Base-by-base conservation (phyloP, 768 basidiomycete genomes). In the Dioszegia aurantiaca region DNA sequence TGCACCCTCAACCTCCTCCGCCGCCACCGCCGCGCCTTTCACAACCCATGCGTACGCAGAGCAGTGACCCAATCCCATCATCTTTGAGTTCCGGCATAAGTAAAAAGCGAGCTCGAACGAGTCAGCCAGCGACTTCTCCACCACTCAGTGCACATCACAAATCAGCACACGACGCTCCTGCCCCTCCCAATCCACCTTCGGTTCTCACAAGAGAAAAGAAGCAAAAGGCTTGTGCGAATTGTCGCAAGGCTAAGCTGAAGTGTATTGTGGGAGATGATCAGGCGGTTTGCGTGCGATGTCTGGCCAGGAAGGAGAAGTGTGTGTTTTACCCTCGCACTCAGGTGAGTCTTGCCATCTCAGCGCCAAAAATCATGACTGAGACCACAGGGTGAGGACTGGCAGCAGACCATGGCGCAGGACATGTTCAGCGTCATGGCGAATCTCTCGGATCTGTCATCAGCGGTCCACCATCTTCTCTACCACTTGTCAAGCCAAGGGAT, bases 181-280 rank as follows among this genome's bases (percentile, higher is more conserved):
- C 14, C 33, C 8, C 33, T 14, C 33, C 6, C 5, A 28, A 39
- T 11, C 51, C 37, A 27, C 67, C 67, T 2, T 49, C 68, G 1
- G 68, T 69, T 0, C 45, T 70, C 30, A 46, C 55, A 0, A 23
- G 66, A 19, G 69, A 70, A 54, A 70, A 70, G 62, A 70, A 70
- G 40, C 69, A 70, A 40, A 70, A 65, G 52, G 69, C 69, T 23
- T 70, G 69, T 52, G 53, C 69, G 4, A 70, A 70, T 45, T 70
- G 69, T 41, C 41, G 69, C 16, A 54, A 57, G 31, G 65, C 69
- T 4, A 70, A 70, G 43, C 42, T 70, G 14, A 70, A 70, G 28
- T 70, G 69, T 55, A 65, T 67, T 1, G 55, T 70, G 16, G 65
- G 61, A 27, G 41, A 57, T 23, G 68, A 63, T 10, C 43, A 65